A percentile compares a stretch with the other conserved stretches of the same genome.
Evolutionary conservation across 208 protist genomes (phyloP).

Genomic region (Leishmania amazonensis): DNA sequence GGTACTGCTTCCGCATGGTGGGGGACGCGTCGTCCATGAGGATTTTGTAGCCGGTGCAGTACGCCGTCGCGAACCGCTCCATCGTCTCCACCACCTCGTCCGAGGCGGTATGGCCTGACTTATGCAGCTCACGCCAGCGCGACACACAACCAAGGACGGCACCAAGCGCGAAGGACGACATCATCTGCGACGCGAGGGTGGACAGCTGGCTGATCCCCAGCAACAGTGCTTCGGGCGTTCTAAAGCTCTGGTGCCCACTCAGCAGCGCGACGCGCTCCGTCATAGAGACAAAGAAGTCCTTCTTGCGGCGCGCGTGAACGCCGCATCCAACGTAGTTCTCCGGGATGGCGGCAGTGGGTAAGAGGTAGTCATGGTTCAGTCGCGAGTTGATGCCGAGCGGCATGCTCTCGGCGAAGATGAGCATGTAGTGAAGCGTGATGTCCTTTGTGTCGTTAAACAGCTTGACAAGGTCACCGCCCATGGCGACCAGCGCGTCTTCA

Average conservation of each 20-base stretch:
- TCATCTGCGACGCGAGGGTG: slow-evolving; percentile 51
- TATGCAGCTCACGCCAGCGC: slow-evolving; percentile 30
- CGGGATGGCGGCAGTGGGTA: slow-evolving; percentile 32
- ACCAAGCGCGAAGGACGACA: slow-evolving; percentile 49
- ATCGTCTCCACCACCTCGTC: slow-evolving; percentile 25
- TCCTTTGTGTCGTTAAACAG: slow-evolving; percentile 30
- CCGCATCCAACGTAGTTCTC: slow-evolving; percentile 36
- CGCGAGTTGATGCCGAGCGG: slow-evolving; percentile 41
- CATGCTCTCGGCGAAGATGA: slow-evolving; percentile 30
- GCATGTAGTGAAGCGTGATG: slow-evolving; percentile 26
- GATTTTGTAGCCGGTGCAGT: slow-evolving; percentile 28
- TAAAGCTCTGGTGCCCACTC: slow-evolving; percentile 24
- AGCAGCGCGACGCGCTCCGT: slow-evolving; percentile 40
- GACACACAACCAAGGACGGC: slow-evolving; percentile 28
- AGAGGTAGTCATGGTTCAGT: slow-evolving; percentile 45
- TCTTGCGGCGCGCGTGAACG: slow-evolving; percentile 24
- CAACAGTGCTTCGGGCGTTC: slow-evolving; percentile 41
- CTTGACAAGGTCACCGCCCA: slow-evolving; percentile 22
- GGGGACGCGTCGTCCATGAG: slow-evolving; percentile 31
- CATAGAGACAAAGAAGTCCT: slow-evolving; percentile 68
- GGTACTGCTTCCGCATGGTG: slow-evolving; percentile 46
- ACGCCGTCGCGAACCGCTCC: slow-evolving; percentile 30
- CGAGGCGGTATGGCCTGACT: slow-evolving; percentile 8
- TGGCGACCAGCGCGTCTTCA: neutral
- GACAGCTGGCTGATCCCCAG: slow-evolving; percentile 53